phyloP scores from a whole-genome alignment of 495 filamentous ascomycete genomes.

The Bombardia bombarda region DNA sequence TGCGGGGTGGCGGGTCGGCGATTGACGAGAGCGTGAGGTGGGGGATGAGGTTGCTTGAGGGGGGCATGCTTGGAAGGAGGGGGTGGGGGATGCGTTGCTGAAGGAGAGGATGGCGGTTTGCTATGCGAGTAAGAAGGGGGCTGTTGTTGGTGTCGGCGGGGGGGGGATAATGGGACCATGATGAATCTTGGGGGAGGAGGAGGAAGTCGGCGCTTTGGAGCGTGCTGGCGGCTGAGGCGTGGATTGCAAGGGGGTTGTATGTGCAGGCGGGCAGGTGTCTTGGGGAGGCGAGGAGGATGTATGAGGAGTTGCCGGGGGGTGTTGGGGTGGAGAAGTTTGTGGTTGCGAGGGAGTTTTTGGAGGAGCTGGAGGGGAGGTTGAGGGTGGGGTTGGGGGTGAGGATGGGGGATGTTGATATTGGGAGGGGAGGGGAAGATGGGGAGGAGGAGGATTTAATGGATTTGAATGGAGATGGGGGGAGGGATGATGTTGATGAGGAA shows the following conservation, averaged over 20 bases:
- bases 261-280: constrained; percentile 64
- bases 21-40: constrained; percentile 83
- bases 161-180: no score
- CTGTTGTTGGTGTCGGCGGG: constrained; percentile 45
- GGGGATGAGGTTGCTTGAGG: constrained; percentile 72
- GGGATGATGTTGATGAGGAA: constrained; percentile 49
- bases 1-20: constrained; percentile 67
- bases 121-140: constrained; percentile 67
- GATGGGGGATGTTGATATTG: neutral
- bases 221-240: constrained; percentile 71
- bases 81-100: constrained; percentile 68
- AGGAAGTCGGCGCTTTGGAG: constrained; percentile 90
- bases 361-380: constrained; percentile 50
- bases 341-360: constrained; percentile 55
- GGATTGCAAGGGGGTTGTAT: constrained; percentile 64
- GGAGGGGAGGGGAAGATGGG: constrained; percentile 30
- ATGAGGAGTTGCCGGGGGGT: constrained; percentile 50
- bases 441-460: constrained; percentile 16
- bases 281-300: constrained; percentile 60
- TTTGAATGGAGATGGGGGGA: neutral
- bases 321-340: constrained; percentile 47
- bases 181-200: constrained; percentile 61
- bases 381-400: constrained; percentile 47
- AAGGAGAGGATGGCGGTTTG: constrained; percentile 79
- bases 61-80: constrained; percentile 61